Conservation (phyloP, 2,329 filamentous ascomycete genomes). For the Pyricularia sp. region DNA sequence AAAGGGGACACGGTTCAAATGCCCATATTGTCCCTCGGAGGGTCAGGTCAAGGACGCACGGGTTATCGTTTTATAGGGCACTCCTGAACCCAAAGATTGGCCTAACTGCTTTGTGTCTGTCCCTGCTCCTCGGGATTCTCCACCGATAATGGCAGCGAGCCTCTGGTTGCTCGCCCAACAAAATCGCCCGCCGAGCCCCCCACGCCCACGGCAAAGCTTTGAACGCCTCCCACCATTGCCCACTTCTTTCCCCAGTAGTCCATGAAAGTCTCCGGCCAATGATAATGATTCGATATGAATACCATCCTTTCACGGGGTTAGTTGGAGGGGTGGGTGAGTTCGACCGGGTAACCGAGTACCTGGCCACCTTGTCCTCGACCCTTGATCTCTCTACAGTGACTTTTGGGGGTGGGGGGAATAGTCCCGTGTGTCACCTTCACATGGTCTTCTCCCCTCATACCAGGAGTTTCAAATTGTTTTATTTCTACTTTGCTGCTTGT, state of each 20-base stretch:
- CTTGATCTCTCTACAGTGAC: too few species aligned
- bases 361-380: not conserved
- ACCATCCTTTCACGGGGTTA: not conserved
- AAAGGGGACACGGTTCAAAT: conserved; percentile 78
- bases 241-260: too few species aligned
- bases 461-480: not conserved
- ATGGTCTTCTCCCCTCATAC: too few species aligned
- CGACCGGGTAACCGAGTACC: not conserved
- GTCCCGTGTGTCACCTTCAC: not conserved
- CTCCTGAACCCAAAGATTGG: not conserved
- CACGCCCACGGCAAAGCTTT: too few species aligned
- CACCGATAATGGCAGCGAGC: too few species aligned
- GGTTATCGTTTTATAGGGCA: conserved; percentile 49
- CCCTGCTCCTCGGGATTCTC: too few species aligned
- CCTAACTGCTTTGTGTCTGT: too few species aligned
- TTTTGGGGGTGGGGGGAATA: not conserved
- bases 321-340: not conserved
- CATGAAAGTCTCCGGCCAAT: too few species aligned
- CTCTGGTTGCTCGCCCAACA: too few species aligned
- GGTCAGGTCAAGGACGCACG: conserved; percentile 64
- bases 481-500: not conserved
- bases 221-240: too few species aligned
- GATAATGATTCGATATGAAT: too few species aligned
- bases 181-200: too few species aligned
- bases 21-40: conserved; percentile 87